Evolutionary conservation across 805 yeast species (phyloP).

Genomic region (Candida yuanshanica): DNA sequence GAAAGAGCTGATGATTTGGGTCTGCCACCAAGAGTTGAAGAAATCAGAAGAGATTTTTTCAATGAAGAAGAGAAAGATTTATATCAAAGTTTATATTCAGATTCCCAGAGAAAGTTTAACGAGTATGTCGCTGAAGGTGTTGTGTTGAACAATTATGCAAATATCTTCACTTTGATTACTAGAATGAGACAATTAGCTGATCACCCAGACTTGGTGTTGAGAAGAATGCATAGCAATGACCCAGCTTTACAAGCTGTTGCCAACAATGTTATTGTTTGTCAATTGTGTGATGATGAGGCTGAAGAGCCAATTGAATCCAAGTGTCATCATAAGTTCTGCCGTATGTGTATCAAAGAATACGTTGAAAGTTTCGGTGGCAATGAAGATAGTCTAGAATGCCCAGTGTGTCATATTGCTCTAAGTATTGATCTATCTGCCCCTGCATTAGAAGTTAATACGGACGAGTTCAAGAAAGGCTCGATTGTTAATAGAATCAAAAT

Average conservation of each 20-base stretch:
- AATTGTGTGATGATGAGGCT: constrained; percentile 94
- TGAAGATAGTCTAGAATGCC: constrained; percentile 64
- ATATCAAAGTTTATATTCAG: constrained; percentile 81
- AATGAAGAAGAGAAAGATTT: constrained; percentile 94
- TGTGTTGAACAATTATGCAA: constrained; percentile 93
- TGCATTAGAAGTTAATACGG: constrained; percentile 59
- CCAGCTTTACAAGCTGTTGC: constrained; percentile 24
- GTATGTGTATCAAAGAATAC: constrained; percentile 88
- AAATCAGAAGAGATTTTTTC: constrained; percentile 78
- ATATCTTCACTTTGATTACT: constrained; percentile 91
- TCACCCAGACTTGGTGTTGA: constrained; percentile 92
- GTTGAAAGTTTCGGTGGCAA: constrained; percentile 72
- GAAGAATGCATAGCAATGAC: constrained; percentile 46
- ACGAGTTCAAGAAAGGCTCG: constrained; percentile 51
- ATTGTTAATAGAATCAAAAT: constrained; percentile 85
- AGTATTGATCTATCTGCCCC: constrained; percentile 89
- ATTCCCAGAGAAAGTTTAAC: constrained; percentile 80
- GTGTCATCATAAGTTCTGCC: constrained; percentile 91
- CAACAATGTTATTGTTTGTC: constrained; percentile 64
- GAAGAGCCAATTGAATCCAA: constrained; percentile 94
- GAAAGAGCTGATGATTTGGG: constrained; percentile 98
- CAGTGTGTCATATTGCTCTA: constrained; percentile 91
- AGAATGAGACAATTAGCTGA: constrained; percentile 98
- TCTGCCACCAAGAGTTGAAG: constrained; percentile 92
- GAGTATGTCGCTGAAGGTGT: constrained; percentile 96